Conservation (phyloP, 2,329 filamentous ascomycete species). For the Chrysoporthe austroafricana region DNA sequence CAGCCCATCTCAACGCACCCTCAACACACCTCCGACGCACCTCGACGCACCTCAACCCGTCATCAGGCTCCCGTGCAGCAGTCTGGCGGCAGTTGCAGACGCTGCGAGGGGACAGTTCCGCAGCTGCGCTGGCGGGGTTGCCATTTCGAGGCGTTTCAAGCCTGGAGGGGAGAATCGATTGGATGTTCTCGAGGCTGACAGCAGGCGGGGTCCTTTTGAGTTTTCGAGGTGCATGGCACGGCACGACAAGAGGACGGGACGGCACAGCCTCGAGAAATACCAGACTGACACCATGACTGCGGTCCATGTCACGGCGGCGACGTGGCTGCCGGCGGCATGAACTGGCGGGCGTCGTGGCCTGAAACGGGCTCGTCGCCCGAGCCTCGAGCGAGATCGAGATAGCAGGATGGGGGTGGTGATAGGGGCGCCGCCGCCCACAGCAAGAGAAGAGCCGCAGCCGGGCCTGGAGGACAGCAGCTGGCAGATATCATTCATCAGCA, state of each 20-base stretch:
- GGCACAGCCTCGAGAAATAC: background rate
- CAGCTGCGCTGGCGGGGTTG: constrained; percentile 1
- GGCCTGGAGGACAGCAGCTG: no score
- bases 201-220: no score
- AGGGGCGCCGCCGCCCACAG: no score
- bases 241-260: constrained; percentile 14
- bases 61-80: constrained; percentile 9
- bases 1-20: constrained; percentile 2
- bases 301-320: background rate
- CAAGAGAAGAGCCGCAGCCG: no score
- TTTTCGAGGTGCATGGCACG: constrained; percentile 21
- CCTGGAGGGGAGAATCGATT: constrained; percentile 3
- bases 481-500: no score
- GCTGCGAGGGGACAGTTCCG: background rate
- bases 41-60: background rate
- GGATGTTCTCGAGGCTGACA: background rate
- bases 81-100: constrained; percentile 8
- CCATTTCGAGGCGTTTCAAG: constrained; percentile 14
- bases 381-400: no score
- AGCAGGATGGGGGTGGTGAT: no score
- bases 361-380: no score
- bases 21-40: background rate
- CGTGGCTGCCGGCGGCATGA: background rate
- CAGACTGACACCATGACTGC: background rate
- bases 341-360: no score